A percentile compares a stretch with the other conserved stretches of the same genome.
phyloP scores from a whole-genome alignment of 208 protist genomes.

The Endotrypanum monterogeii region DNA sequence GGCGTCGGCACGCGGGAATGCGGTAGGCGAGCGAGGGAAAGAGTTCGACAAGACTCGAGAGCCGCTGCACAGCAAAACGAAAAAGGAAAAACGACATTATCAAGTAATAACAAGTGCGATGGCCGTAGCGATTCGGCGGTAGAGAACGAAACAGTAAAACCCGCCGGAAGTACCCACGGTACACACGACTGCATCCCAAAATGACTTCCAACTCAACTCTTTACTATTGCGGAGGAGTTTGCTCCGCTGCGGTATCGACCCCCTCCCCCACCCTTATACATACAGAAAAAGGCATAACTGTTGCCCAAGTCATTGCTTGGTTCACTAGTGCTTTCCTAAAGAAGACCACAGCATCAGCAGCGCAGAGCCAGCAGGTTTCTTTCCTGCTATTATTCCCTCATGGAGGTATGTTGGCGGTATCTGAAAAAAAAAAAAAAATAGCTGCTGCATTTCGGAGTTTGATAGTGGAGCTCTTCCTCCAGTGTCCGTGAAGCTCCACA shows the following conservation, averaged over 20 bases:
- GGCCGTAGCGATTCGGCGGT: not conserved
- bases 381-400: not conserved
- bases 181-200: not conserved
- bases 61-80: not conserved
- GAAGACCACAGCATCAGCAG: not conserved
- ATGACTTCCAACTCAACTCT: not conserved
- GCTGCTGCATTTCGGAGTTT: too few relatives aligned
- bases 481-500: slow-evolving; percentile 37
- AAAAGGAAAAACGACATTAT: not conserved
- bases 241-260: too few relatives aligned
- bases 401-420: too few relatives aligned
- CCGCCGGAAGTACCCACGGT: not conserved
- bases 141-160: not conserved
- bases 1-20: not conserved
- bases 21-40: not conserved
- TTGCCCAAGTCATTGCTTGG: not conserved
- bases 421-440: too few relatives aligned
- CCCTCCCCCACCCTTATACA: not conserved
- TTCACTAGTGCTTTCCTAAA: not conserved
- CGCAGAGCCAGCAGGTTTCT: not conserved
- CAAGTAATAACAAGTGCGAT: not conserved
- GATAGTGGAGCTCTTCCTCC: not conserved
- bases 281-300: not conserved
- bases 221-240: too few relatives aligned
- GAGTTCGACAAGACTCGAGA: not conserved